Evolutionary conservation across 2,329 filamentous ascomycete species (phyloP).

Genomic region (Nakataea oryzae): DNA sequence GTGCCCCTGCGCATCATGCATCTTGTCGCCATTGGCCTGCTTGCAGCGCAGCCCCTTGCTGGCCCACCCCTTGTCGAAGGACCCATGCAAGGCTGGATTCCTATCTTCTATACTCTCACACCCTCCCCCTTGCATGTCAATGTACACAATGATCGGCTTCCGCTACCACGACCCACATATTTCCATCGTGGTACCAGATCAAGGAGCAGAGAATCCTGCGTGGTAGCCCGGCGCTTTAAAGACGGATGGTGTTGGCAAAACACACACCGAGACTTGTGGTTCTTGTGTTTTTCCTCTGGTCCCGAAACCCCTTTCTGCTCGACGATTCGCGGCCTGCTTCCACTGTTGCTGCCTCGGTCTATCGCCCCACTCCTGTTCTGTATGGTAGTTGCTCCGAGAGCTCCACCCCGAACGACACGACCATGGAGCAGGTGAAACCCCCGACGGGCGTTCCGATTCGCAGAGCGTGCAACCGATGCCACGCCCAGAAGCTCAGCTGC

Average conservation of each 20-base stretch:
- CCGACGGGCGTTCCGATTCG: conserved; percentile 14
- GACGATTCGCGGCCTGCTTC: not conserved
- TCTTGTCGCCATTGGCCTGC: not conserved
- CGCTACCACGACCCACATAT: not conserved
- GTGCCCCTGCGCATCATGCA: not conserved
- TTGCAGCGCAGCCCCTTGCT: not conserved
- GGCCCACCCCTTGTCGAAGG: not conserved
- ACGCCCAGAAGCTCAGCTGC: conserved; percentile 34
- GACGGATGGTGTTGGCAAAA: not conserved
- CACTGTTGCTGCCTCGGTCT: not conserved
- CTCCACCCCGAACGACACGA: not conserved
- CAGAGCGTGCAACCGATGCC: conserved; percentile 36
- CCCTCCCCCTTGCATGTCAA: not conserved
- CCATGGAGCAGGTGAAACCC: not conserved
- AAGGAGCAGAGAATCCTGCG: not conserved
- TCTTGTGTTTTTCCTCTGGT: not conserved
- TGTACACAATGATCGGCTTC: not conserved
- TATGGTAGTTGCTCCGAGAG: conserved; percentile 5
- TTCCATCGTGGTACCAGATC: not conserved
- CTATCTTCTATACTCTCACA: not conserved
- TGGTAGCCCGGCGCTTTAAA: not conserved
- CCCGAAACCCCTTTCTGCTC: not conserved
- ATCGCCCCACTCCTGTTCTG: not conserved
- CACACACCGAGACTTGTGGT: not conserved
- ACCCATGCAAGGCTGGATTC: not conserved